phyloP scores from a whole-genome alignment of 2,329 filamentous ascomycete species.

The Aschersonia sp. region DNA sequence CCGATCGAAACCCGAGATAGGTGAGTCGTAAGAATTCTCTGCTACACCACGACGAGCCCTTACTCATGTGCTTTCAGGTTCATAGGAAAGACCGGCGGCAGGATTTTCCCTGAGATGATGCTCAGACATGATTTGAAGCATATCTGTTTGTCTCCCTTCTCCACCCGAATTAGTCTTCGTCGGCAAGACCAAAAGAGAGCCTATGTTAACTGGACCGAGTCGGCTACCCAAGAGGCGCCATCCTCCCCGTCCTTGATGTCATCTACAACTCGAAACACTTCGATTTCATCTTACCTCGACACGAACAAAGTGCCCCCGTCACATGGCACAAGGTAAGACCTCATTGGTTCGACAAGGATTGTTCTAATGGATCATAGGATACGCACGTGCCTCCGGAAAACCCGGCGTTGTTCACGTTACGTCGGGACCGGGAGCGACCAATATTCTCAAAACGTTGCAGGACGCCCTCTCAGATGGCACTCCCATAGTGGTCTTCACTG shows the following conservation, averaged over 20 bases:
- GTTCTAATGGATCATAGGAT: conserved; percentile 18
- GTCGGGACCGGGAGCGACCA: conserved; percentile 90
- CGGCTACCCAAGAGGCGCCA: conserved; percentile 87
- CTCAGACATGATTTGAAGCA: conserved; percentile 82
- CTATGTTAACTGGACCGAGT: conserved; percentile 31
- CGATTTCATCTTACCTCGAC: conserved; percentile 85
- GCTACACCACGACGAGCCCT: background rate
- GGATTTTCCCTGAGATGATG: conserved; percentile 99
- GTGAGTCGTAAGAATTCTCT: conserved; percentile 59
- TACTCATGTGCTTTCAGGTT: conserved; percentile 37
- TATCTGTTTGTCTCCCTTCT: conserved; percentile 53
- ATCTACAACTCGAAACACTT: conserved; percentile 98
- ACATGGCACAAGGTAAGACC: conserved; percentile 75
- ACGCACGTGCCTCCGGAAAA: conserved; percentile 83
- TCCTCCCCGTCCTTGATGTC: conserved; percentile 94
- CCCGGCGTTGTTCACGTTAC: conserved; percentile 94
- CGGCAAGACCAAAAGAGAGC: background rate
- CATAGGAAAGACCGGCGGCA: conserved; percentile 85
- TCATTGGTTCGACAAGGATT: background rate
- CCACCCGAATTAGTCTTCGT: background rate
- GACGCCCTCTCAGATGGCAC: conserved; percentile 92
- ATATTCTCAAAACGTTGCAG: conserved; percentile 91
- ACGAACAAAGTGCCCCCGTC: conserved; percentile 94
- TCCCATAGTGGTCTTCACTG: conserved; percentile 88
- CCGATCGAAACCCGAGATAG: conserved; percentile 47